Evolutionary conservation across 2,329 filamentous ascomycete genomes (phyloP).

Genomic region (Aureobasidium sp.): DNA sequence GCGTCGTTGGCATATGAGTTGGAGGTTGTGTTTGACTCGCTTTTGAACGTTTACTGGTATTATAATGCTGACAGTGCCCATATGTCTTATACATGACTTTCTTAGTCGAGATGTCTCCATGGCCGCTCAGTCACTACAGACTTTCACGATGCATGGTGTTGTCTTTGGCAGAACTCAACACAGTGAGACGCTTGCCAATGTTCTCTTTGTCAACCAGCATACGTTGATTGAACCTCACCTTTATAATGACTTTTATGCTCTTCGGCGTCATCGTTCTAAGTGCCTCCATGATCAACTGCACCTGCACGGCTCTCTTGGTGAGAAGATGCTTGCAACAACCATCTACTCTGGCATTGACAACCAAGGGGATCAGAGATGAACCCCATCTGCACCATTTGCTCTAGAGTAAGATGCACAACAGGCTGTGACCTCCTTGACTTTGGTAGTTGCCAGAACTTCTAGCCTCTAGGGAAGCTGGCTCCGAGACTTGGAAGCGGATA

Average conservation of each 20-base stretch:
- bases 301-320: background rate
- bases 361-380: background rate
- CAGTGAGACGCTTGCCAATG: background rate
- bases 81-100: background rate
- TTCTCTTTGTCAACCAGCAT: background rate
- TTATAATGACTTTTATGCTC: background rate
- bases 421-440: background rate
- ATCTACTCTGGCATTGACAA: background rate
- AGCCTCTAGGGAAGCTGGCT: background rate
- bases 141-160: background rate
- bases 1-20: no score
- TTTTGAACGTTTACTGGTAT: background rate
- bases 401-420: background rate
- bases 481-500: background rate
- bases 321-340: background rate
- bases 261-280: background rate
- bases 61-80: background rate
- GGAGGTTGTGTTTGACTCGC: background rate
- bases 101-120: background rate
- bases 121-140: background rate
- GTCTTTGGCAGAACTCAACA: background rate
- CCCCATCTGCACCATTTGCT: background rate
- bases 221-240: background rate
- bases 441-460: background rate
- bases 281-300: background rate